phyloP scores from a whole-genome alignment of 2,329 filamentous ascomycete species.

The Pyrenochaeta sp. region DNA sequence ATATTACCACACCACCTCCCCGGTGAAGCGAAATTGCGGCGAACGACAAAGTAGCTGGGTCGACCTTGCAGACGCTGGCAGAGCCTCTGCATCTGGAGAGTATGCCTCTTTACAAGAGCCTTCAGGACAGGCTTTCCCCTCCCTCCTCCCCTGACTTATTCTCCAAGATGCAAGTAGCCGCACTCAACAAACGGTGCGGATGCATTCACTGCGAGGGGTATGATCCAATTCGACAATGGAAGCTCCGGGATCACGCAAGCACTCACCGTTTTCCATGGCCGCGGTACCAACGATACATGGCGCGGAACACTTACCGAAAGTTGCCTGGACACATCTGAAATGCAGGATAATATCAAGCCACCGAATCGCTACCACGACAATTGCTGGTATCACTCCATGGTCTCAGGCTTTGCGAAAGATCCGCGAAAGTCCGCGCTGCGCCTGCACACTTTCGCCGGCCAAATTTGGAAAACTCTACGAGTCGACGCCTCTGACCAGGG shows the following conservation, averaged over 20 bases:
- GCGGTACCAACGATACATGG: constrained; percentile 12
- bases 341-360: background rate
- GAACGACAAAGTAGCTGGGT: constrained; percentile 3
- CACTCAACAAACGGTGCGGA: no score
- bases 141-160: no score
- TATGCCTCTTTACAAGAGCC: background rate
- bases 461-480: no score
- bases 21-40: constrained; percentile 15
- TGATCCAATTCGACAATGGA: constrained; percentile 20
- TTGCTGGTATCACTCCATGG: no score
- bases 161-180: no score
- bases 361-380: background rate
- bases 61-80: background rate
- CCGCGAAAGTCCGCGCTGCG: no score
- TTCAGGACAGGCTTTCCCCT: no score
- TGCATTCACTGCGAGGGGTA: no score
- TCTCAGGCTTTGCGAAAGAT: no score
- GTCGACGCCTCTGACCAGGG: no score
- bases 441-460: no score
- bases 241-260: constrained; percentile 25
- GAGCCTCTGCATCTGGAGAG: background rate
- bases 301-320: constrained; percentile 11
- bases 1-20: constrained; percentile 12
- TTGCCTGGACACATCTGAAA: background rate
- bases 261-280: constrained; percentile 9